These are phyloP conservation scores for Jatropha curcas DNA, from an alignment of 345 rosid species.

Conservation along the genomic window DNA sequence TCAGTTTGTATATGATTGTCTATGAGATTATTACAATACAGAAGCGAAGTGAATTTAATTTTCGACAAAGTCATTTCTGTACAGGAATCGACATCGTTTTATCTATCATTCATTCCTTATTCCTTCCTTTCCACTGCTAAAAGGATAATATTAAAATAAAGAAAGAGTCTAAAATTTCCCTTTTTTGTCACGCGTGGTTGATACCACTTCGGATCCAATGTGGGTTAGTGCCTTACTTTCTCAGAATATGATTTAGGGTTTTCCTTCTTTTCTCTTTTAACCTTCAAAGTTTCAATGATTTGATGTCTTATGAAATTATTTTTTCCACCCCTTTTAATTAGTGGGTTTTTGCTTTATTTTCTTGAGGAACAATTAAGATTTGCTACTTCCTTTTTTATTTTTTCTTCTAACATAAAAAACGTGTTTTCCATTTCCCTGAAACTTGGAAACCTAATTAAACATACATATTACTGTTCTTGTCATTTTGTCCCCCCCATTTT, in stretches of 20 bases:
- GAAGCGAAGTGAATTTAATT: background rate
- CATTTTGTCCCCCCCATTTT: constrained; percentile 4
- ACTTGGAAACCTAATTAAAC: background rate
- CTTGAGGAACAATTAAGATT: no score
- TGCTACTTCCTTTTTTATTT: background rate
- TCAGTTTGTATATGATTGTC: background rate
- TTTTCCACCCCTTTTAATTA: background rate
- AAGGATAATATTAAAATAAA: background rate
- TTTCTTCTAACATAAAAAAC: background rate
- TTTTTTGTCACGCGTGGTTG: constrained; percentile 30
- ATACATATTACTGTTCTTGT: background rate
- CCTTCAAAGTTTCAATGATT: constrained; percentile 25
- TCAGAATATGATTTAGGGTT: background rate
- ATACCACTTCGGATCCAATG: background rate
- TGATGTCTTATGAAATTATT: constrained; percentile 1
- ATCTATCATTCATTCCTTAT: constrained; percentile 7
- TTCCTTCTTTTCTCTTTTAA: constrained; percentile 1
- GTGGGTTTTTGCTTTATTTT: no score
- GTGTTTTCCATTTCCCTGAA: constrained; percentile 7
- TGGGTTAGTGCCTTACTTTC: background rate
- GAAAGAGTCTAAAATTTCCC: background rate
- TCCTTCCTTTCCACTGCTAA: background rate
- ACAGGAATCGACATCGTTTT: background rate
- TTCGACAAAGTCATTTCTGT: constrained; percentile 23
- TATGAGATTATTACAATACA: constrained; percentile 15